These are phyloP conservation scores for Podila verticillata DNA, from an alignment of 192 early-diverging fungal species.

Conservation along the genomic window DNA sequence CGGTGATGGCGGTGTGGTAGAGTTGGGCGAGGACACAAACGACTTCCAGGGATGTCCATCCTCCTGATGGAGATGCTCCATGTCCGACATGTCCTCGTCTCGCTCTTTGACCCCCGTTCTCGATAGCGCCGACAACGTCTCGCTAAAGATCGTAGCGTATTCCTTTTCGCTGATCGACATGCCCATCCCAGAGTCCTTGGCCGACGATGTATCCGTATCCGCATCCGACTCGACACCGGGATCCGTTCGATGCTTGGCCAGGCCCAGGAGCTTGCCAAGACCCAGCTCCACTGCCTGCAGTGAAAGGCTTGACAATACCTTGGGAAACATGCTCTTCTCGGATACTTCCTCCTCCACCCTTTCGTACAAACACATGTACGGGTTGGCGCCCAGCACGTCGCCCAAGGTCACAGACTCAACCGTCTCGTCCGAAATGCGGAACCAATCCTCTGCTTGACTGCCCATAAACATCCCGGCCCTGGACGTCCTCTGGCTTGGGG, in stretches of 20 bases:
- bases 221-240: not conserved
- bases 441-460: conserved; percentile 62
- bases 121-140: conserved; percentile 11
- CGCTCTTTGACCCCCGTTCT: conserved; percentile 7
- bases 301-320: conserved; percentile 18
- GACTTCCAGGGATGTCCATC: conserved; percentile 37
- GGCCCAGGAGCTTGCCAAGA: conserved; percentile 3
- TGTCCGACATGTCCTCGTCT: conserved; percentile 49
- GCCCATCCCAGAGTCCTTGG: conserved; percentile 12
- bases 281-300: conserved; percentile 43
- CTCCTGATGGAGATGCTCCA: conserved; percentile 39
- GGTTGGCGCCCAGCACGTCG: conserved; percentile 74
- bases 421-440: conserved; percentile 74
- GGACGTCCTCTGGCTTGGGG: not conserved
- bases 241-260: not conserved
- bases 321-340: not conserved
- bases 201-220: not conserved
- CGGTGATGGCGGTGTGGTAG: conserved; percentile 43
- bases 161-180: conserved; percentile 29
- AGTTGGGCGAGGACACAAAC: conserved; percentile 50
- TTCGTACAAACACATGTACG: conserved; percentile 80
- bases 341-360: conserved; percentile 7
- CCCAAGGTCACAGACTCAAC: conserved; percentile 67
- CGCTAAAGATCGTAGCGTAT: conserved; percentile 24
- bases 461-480: conserved; percentile 17